phyloP scores from a whole-genome alignment of 2,329 filamentous ascomycete genomes.

The Microcyclosporella mali region DNA sequence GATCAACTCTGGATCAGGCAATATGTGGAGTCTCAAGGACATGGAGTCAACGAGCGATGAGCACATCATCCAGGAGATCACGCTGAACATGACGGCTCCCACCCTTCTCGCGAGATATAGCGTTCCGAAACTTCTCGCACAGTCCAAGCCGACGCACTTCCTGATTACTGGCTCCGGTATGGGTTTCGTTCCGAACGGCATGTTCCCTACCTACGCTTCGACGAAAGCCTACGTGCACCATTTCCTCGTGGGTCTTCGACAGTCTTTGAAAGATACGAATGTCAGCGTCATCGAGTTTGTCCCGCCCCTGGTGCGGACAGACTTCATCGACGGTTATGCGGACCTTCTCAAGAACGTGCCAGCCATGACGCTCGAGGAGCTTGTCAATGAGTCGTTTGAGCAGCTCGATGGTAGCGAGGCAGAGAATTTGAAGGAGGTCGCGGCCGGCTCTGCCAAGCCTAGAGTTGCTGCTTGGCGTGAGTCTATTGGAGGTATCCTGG shows the following conservation, averaged over 20 bases:
- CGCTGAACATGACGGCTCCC: not conserved
- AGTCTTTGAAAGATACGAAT: conserved; percentile 13
- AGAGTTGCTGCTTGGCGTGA: conserved; percentile 9
- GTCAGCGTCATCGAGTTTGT: conserved; percentile 20
- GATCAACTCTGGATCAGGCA: not conserved
- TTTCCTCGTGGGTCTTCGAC: conserved; percentile 15
- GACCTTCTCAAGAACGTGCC: not conserved
- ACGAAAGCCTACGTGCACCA: conserved; percentile 17
- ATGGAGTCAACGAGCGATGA: conserved; percentile 1
- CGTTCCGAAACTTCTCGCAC: conserved; percentile 15
- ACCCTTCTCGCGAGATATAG: conserved; percentile 9
- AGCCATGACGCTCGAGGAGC: conserved; percentile 13
- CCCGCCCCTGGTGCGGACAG: conserved; percentile 14
- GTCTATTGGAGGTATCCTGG: not conserved
- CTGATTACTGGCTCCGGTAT: conserved; percentile 2
- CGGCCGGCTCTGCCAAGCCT: conserved; percentile 8
- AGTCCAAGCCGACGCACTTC: conserved; percentile 13
- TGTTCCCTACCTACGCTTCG: conserved; percentile 15
- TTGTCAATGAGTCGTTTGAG: conserved; percentile 8
- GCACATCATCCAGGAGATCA: conserved; percentile 9
- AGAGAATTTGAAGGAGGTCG: conserved; percentile 15
- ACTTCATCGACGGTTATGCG: not conserved
- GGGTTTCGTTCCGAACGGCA: conserved; percentile 11
- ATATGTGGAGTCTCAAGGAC: conserved; percentile 5
- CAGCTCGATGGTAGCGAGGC: conserved; percentile 9